Base-by-base conservation (phyloP, 208 protist genomes). In the Leishmania mexicana region DNA sequence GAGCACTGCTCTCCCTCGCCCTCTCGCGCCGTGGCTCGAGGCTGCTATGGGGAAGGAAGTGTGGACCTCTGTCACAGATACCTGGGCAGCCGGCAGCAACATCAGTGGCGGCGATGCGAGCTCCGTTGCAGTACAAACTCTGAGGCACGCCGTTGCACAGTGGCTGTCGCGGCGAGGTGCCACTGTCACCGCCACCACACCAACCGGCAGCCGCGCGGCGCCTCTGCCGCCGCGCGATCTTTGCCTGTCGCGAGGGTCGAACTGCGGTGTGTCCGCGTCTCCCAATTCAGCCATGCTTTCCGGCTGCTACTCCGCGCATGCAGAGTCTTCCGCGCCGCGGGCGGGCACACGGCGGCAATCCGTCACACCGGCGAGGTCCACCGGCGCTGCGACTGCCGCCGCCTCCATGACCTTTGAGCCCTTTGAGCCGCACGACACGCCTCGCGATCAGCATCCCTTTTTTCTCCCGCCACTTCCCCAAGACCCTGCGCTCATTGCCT, bases 391-490 rank as follows among this genome's bases (percentile, higher is more conserved):
- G 7, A 38, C 71, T 57, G 74, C 58, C 47, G 45, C 58, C 54
- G 57, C 62, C 11, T 72, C 76, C 51, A 45, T 35, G 49, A 60
- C 76, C n/a, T 94, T 95, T 64, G 81, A 85, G 24, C 83, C 92
- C 17, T 89, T 81, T 45, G 81, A 86, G 19, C 79, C 88, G 21
- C 90, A 88, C 57, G 78, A 85, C 57, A 80, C 77, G 28, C 79
- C 74, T 7, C 87, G 84, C 13, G 73, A 40, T n/a, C 60, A 84
- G 60, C 90, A 93, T 49, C 80, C 81, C 8, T 92, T 95, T 47
- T 45, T 31, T 6, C 86, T 95, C 24, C 84, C 92, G 19, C 90
- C 92, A 24, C 79, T 95, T 6, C 88, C 88, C n/a, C 85, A 83
- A 17, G 92, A 95, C 71, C 83, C 86, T 2, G 79, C 90, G 21